These are phyloP conservation scores for Epichloe gansuensis DNA, from an alignment of 2,329 filamentous ascomycete genomes.

Conservation along the genomic window DNA sequence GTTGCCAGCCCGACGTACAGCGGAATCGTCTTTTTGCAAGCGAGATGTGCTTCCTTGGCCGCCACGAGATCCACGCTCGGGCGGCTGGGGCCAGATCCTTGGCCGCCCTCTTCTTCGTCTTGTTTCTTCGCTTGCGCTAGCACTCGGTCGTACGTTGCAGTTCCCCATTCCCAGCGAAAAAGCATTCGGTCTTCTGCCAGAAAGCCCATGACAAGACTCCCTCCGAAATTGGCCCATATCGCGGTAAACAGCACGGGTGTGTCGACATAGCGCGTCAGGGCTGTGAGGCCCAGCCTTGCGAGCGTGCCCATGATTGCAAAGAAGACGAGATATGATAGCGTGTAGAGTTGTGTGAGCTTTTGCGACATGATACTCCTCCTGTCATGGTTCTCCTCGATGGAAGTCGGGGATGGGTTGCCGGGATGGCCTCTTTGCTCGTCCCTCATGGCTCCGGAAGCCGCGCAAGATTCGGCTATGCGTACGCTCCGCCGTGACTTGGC, in stretches of 20 bases:
- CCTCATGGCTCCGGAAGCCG: constrained; percentile 6
- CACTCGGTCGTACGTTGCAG: constrained; percentile 24
- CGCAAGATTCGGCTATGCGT: constrained; percentile 10
- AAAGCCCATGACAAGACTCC: constrained; percentile 75
- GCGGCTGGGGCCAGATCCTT: constrained; percentile 2
- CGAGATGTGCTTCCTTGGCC: constrained; percentile 43
- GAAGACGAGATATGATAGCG: constrained; percentile 67
- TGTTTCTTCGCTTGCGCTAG: constrained; percentile 18
- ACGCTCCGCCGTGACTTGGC: constrained; percentile 23
- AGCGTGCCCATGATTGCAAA: constrained; percentile 79
- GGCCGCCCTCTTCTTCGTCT: constrained; percentile 26
- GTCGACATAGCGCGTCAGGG: constrained; percentile 66
- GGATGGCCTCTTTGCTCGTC: constrained; percentile 4
- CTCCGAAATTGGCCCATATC: constrained; percentile 81
- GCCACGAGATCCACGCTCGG: constrained; percentile 24
- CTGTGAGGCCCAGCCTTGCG: constrained; percentile 66
- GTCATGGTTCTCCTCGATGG: constrained; percentile 2
- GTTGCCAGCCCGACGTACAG: constrained; percentile 78
- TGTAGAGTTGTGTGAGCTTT: constrained; percentile 50
- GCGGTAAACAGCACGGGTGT: constrained; percentile 62
- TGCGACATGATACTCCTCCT: constrained; percentile 26
- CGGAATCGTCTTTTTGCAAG: constrained; percentile 73
- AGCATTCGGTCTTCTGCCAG: constrained; percentile 64
- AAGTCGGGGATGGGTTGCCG: constrained; percentile 6
- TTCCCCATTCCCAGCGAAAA: constrained; percentile 56